Evolutionary conservation across 202 grass and related monocot species (phyloP).

Genomic region (Eragrostis tef): DNA sequence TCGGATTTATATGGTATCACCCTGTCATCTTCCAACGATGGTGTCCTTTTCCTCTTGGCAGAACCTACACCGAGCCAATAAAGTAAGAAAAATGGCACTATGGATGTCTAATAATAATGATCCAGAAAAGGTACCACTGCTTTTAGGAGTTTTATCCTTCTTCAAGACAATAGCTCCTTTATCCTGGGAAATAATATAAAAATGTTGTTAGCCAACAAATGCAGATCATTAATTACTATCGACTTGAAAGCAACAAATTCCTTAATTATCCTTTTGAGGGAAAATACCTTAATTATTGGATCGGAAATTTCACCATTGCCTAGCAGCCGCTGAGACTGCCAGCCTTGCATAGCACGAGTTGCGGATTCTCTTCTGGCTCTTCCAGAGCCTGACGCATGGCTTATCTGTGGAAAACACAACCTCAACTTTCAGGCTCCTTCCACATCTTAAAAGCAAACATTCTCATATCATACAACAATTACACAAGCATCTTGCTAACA

Average conservation of each 20-base stretch:
- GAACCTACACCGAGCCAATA: slow-evolving; percentile 56
- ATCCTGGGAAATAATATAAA: slow-evolving; percentile 54
- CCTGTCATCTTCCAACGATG: slow-evolving; percentile 69
- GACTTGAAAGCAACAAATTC: slow-evolving; percentile 48
- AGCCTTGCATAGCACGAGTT: slow-evolving; percentile 97
- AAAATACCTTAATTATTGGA: slow-evolving; percentile 82
- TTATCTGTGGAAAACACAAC: slow-evolving; percentile 55
- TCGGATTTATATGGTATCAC: slow-evolving; percentile 49
- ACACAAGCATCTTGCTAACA: neutral
- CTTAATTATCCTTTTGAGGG: slow-evolving; percentile 60
- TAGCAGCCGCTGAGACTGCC: slow-evolving; percentile 89
- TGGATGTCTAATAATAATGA: slow-evolving; percentile 5
- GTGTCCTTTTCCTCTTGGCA: slow-evolving; percentile 83
- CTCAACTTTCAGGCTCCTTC: slow-evolving; percentile 18
- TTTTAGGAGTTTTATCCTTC: slow-evolving; percentile 79
- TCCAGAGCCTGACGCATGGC: slow-evolving; percentile 65
- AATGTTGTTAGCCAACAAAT: slow-evolving; percentile 29
- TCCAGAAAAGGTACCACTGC: slow-evolving; percentile 55
- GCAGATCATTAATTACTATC: slow-evolving; percentile 17
- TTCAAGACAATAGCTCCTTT: slow-evolving; percentile 56
- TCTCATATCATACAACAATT: slow-evolving; percentile 10
- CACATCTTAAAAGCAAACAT: slow-evolving; percentile 18
- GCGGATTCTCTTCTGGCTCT: slow-evolving; percentile 95
- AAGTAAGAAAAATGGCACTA: slow-evolving; percentile 30
- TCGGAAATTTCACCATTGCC: slow-evolving; percentile 85